These are phyloP conservation scores for Vachellia collinsii DNA, from an alignment of 306 rosid species.

Conservation along the genomic window DNA sequence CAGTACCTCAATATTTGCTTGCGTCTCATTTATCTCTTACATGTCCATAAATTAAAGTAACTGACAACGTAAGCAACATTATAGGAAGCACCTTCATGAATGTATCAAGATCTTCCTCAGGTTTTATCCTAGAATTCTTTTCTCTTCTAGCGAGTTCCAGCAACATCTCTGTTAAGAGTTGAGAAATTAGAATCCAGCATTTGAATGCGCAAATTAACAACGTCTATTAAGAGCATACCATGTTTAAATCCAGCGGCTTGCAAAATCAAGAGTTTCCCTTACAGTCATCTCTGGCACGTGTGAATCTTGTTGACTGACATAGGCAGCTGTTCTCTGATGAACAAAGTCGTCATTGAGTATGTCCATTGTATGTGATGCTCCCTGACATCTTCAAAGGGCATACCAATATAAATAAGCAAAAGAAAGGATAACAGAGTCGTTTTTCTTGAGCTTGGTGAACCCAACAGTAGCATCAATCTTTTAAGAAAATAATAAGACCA, in stretches of 20 bases:
- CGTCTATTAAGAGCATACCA: background rate
- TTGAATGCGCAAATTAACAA: background rate
- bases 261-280: slow-evolving; percentile 45
- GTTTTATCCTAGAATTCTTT: slow-evolving; percentile 88
- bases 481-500: slow-evolving; percentile 26
- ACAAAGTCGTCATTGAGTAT: slow-evolving; percentile 43
- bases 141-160: slow-evolving; percentile 98
- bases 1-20: no score
- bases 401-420: slow-evolving; percentile 25
- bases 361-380: slow-evolving; percentile 63
- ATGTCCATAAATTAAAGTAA: slow-evolving; percentile 29
- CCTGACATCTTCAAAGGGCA: slow-evolving; percentile 72
- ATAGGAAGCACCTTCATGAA: slow-evolving; percentile 79
- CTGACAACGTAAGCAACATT: background rate
- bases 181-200: slow-evolving; percentile 20
- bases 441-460: slow-evolving; percentile 99
- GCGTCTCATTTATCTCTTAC: no score
- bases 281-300: slow-evolving; percentile 52
- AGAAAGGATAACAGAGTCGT: slow-evolving; percentile 50
- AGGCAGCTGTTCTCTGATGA: slow-evolving; percentile 46
- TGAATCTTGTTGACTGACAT: slow-evolving; percentile 44
- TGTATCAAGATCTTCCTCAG: slow-evolving; percentile 96
- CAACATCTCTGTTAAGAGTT: slow-evolving; percentile 74
- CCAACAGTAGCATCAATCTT: slow-evolving; percentile 85
- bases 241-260: slow-evolving; percentile 45